Percentiles rank a stretch among this genome's conserved stretches.
Evolutionary conservation across 2,329 filamentous ascomycete species (phyloP).

Genomic region (Tricladium varicosporioides): DNA sequence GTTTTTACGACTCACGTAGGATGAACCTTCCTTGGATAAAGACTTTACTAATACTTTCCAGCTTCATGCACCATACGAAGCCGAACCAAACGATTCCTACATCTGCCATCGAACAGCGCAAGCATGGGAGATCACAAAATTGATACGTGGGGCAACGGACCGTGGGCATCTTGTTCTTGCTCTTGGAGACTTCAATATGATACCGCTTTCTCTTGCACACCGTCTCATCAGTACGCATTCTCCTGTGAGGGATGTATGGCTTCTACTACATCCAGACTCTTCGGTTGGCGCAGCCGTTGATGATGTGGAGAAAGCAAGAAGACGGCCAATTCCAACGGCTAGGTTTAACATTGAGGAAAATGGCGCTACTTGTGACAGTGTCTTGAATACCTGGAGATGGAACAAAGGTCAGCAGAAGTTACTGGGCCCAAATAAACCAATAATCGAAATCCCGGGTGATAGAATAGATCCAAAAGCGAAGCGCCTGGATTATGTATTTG

Average conservation of each 20-base stretch:
- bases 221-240: conserved; percentile 76
- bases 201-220: conserved; percentile 83
- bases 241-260: conserved; percentile 81
- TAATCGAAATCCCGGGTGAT: conserved; percentile 59
- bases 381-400: conserved; percentile 94
- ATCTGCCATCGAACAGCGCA: conserved; percentile 87
- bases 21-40: not conserved
- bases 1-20: conserved; percentile 87
- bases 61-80: conserved; percentile 84
- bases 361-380: conserved; percentile 82
- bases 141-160: conserved; percentile 78
- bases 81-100: conserved; percentile 78
- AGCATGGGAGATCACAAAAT: conserved; percentile 90
- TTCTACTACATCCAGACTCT: conserved; percentile 77
- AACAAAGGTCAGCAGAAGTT: conserved; percentile 65
- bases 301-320: conserved; percentile 62
- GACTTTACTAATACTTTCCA: conserved; percentile 41
- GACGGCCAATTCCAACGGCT: conserved; percentile 68
- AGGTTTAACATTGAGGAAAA: conserved; percentile 76
- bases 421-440: conserved; percentile 62
- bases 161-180: conserved; percentile 81
- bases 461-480: conserved; percentile 74
- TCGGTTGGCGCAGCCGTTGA: conserved; percentile 73
- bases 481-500: conserved; percentile 92
- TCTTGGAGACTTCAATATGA: conserved; percentile 94